A percentile compares a stretch with the other conserved stretches of the same genome.
phyloP scores from a whole-genome alignment of 139 green algal genomes.

The Chlorella sorokiniana region DNA sequence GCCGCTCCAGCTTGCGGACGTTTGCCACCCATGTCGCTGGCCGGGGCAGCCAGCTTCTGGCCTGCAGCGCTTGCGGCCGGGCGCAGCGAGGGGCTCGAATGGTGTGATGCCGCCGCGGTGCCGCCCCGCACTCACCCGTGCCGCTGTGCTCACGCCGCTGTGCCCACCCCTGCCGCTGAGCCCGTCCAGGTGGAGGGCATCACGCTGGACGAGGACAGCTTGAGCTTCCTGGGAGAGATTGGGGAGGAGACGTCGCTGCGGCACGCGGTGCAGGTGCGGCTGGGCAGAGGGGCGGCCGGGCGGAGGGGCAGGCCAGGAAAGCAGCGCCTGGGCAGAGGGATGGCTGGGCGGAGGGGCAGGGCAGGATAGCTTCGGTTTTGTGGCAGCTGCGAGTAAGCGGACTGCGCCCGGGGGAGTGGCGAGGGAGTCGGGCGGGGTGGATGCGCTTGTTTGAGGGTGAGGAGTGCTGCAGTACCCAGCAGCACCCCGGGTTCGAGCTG shows the following conservation, averaged over 20 bases:
- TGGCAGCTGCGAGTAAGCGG: not conserved
- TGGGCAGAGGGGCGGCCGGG: not conserved
- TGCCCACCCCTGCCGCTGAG: not conserved
- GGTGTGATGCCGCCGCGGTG: too few relatives aligned
- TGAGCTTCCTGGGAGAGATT: conserved; percentile 90
- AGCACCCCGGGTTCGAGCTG: not conserved
- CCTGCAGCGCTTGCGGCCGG: too few relatives aligned
- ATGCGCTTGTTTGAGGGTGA: not conserved
- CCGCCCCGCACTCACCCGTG: too few relatives aligned
- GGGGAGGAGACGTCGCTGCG: conserved; percentile 85
- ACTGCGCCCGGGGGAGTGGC: not conserved
- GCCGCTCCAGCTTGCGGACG: too few relatives aligned
- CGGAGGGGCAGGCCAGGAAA: too few relatives aligned
- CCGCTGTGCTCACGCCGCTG: too few relatives aligned
- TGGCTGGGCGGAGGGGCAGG: too few relatives aligned
- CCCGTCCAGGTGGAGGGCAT: conserved; percentile 86
- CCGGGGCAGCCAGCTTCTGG: too few relatives aligned
- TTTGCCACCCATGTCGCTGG: too few relatives aligned
- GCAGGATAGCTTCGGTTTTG: too few relatives aligned
- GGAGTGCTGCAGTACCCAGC: too few relatives aligned
- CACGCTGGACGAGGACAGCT: conserved; percentile 82
- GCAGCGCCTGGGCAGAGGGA: not conserved
- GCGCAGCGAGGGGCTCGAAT: too few relatives aligned
- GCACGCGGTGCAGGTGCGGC: conserved; percentile 46
- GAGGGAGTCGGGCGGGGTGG: not conserved